These are phyloP conservation scores for Phytophthora nicotianae DNA, from an alignment of 352 stramenopile species.

Conservation along the genomic window DNA sequence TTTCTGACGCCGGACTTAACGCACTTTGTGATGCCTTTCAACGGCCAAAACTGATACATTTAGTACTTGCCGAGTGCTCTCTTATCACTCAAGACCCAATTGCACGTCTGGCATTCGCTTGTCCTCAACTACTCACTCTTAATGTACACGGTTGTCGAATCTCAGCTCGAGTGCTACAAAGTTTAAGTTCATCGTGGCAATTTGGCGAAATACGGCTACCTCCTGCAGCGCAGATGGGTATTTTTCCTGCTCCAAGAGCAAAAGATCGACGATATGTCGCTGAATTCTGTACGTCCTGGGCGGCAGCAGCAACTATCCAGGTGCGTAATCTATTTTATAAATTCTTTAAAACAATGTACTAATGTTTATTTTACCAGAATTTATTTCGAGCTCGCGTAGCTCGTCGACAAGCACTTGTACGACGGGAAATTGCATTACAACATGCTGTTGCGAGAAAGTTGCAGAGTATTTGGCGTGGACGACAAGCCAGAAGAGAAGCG, in stretches of 20 bases:
- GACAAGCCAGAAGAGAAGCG: constrained; percentile 49
- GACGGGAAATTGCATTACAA: constrained; percentile 45
- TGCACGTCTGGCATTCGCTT: constrained; percentile 60
- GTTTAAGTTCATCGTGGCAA: constrained; percentile 69
- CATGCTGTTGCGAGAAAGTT: constrained; percentile 53
- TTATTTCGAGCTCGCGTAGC: constrained; percentile 60
- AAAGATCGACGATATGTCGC: constrained; percentile 72
- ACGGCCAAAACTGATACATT: constrained; percentile 49
- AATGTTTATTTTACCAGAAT: constrained; percentile 41
- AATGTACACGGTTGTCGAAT: constrained; percentile 71
- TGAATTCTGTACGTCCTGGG: constrained; percentile 57
- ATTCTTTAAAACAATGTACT: not conserved
- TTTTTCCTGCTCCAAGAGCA: constrained; percentile 71
- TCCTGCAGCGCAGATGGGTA: constrained; percentile 46
- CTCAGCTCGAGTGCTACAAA: constrained; percentile 61
- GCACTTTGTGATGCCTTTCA: constrained; percentile 66
- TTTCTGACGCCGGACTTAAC: constrained; percentile 63
- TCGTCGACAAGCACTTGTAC: constrained; percentile 26
- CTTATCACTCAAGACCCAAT: constrained; percentile 71
- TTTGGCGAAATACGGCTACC: constrained; percentile 58
- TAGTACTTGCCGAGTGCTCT: constrained; percentile 63
- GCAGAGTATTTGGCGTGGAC: constrained; percentile 75
- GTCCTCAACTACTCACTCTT: constrained; percentile 71
- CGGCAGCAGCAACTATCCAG: constrained; percentile 67
- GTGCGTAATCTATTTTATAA: constrained; percentile 16